Conservation (phyloP, 352 stramenopile genomes). For the Phytophthora nicotianae region DNA sequence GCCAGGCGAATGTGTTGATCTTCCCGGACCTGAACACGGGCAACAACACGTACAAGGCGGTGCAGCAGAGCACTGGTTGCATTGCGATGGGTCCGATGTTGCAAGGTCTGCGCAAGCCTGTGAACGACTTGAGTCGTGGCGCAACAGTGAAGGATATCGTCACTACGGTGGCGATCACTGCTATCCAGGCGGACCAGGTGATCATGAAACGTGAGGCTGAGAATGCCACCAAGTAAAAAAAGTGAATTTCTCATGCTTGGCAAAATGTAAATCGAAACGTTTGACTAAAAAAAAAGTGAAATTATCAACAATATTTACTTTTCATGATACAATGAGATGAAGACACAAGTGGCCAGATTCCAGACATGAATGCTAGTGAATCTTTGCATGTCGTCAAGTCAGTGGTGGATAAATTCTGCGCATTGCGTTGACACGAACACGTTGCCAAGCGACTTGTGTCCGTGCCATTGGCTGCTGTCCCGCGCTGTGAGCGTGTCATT, state of each 20-base stretch:
- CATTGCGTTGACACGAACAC: slow-evolving; percentile 28
- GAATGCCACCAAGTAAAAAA: not conserved
- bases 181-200: slow-evolving; percentile 83
- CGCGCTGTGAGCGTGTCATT: slow-evolving; percentile 6
- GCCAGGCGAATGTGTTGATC: slow-evolving; percentile 85
- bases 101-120: slow-evolving; percentile 85
- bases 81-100: slow-evolving; percentile 90
- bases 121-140: slow-evolving; percentile 90
- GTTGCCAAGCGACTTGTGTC: slow-evolving; percentile 8
- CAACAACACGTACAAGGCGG: slow-evolving; percentile 92
- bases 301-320: slow-evolving; percentile 1
- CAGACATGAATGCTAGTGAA: slow-evolving; percentile 13
- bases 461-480: slow-evolving; percentile 14
- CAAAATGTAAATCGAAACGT: slow-evolving; percentile 10
- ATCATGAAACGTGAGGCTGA: slow-evolving; percentile 37
- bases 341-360: slow-evolving; percentile 1
- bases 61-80: slow-evolving; percentile 79
- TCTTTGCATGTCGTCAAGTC: slow-evolving; percentile 21
- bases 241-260: not conserved
- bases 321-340: not conserved
- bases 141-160: slow-evolving; percentile 91
- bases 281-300: too few relatives aligned
- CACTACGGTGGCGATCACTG: slow-evolving; percentile 88
- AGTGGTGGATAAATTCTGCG: slow-evolving; percentile 28
- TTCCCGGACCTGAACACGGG: slow-evolving; percentile 90